Base-by-base conservation (phyloP, 1,139 yeast genomes). In the Eremothecium cymbalariae region DNA sequence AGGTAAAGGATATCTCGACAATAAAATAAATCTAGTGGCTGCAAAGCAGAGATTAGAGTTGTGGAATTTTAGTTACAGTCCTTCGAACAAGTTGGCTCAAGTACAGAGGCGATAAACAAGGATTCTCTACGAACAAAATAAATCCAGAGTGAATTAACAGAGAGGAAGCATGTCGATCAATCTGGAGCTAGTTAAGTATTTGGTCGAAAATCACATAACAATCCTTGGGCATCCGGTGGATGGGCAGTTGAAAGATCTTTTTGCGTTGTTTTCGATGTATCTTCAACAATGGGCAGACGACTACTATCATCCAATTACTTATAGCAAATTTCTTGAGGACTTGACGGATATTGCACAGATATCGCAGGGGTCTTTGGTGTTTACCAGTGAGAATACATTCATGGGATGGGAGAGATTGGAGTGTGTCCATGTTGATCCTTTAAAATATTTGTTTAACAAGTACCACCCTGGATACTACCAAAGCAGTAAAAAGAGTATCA, bases 361-460 rank as follows among this genome's bases (percentile, higher is more conserved):
- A 3, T 40, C 9, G 43, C 43, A 3, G 48, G 50, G 6, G 41
- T 44, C 9, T 23, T 27, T 16, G 11, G 33, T 15, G 11, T 11
- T 25, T 3, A 23, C n/a, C 4, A 33, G 36, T 6, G 33, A 38
- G 6, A 43, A 38, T n/a, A 21, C 25, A 2, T 12, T 24, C 6
- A 13, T 31, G 3, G 33, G 17, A 7, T 11, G 19, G 1, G 32
- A 31, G 8, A 30, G 12, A 2, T 36, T 57, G 6, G 45, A 42
- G 4, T 50, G 49, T 36, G 46, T 60, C 18, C 54, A 56, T 35
- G 43, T 39, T 5, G 25, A 40, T 11, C 43, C 52, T 9, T 19
- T 59, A 32, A 36, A 37, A 6, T 31, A 52, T 9, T 39, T 57
- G 32, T 23, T 39, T 12, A 34, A 40, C 4, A 28, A 24, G 13